These are phyloP conservation scores for Cicer chorassanicum DNA, from an alignment of 306 rosid species.

Conservation along the genomic window DNA sequence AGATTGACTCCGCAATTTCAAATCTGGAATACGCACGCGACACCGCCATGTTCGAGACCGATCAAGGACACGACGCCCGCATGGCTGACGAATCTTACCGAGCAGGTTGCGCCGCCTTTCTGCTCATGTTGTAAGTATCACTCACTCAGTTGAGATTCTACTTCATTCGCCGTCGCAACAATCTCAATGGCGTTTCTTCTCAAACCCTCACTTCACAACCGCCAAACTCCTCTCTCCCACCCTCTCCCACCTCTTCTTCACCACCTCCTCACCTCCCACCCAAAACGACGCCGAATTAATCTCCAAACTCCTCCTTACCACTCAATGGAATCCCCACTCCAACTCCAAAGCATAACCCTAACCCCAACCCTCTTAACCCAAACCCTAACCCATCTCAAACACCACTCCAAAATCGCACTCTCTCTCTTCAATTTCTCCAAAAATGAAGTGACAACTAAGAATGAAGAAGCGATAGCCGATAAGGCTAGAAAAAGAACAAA, in stretches of 20 bases:
- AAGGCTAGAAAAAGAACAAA: not conserved
- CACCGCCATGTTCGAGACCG: slow-evolving; percentile 52
- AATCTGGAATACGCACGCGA: slow-evolving; percentile 75
- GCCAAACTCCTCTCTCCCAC: not conserved
- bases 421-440: slow-evolving; percentile 74
- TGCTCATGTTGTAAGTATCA: too few relatives aligned
- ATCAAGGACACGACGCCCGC: slow-evolving; percentile 55
- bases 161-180: too few relatives aligned
- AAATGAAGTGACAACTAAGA: not conserved
- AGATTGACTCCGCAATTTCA: slow-evolving; percentile 79
- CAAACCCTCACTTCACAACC: not conserved
- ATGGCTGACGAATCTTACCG: slow-evolving; percentile 81
- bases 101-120: slow-evolving; percentile 79
- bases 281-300: slow-evolving; percentile 61
- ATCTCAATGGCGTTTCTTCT: slow-evolving; percentile 22
- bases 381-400: slow-evolving; percentile 70
- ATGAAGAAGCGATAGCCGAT: not conserved
- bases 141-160: too few relatives aligned
- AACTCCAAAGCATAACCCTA: slow-evolving; percentile 76
- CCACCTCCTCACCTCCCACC: slow-evolving; percentile 37
- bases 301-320: slow-evolving; percentile 75
- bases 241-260: not conserved
- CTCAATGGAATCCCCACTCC: slow-evolving; percentile 71
- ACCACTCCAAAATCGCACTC: slow-evolving; percentile 79
- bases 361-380: slow-evolving; percentile 64